Percentiles rank a stretch among this genome's conserved stretches.
phyloP scores from a whole-genome alignment of 768 basidiomycete species.

The Leccinum barrowsii region DNA sequence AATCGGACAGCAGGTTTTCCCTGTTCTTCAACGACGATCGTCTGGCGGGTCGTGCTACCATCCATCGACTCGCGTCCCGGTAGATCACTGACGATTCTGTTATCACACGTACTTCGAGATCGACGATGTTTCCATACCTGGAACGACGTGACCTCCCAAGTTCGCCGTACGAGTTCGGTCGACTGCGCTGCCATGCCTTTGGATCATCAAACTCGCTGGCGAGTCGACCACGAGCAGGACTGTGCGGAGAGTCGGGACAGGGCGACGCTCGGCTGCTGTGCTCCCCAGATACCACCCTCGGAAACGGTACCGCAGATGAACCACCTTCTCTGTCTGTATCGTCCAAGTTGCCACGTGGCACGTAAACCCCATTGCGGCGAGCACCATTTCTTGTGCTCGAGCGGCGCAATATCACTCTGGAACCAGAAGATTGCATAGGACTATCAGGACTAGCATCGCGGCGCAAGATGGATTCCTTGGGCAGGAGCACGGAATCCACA shows the following conservation, averaged over 20 bases:
- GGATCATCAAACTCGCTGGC: slow-evolving; percentile 70
- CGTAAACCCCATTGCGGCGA: slow-evolving; percentile 45
- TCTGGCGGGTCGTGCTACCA: slow-evolving; percentile 60
- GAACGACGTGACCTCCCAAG: slow-evolving; percentile 53
- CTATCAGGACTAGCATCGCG: slow-evolving; percentile 62
- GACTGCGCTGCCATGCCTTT: slow-evolving; percentile 46
- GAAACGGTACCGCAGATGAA: slow-evolving; percentile 60
- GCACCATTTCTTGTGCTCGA: slow-evolving; percentile 51
- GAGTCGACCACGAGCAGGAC: slow-evolving; percentile 48
- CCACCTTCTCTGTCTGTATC: slow-evolving; percentile 33
- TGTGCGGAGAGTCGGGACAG: slow-evolving; percentile 35
- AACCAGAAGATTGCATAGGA: slow-evolving; percentile 32
- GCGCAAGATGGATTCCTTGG: slow-evolving; percentile 45
- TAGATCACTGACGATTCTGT: slow-evolving; percentile 65
- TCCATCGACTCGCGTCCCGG: slow-evolving; percentile 59
- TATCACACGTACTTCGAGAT: slow-evolving; percentile 48
- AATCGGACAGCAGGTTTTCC: slow-evolving; percentile 78
- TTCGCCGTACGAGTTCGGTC: slow-evolving; percentile 70
- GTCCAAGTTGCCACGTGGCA: slow-evolving; percentile 38
- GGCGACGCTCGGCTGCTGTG: slow-evolving; percentile 33
- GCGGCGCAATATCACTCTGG: slow-evolving; percentile 52
- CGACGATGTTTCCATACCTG: slow-evolving; percentile 72
- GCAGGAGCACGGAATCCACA: slow-evolving; percentile 50
- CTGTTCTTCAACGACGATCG: slow-evolving; percentile 74
- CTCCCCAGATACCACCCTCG: slow-evolving; percentile 55